Base-by-base conservation (phyloP, 352 stramenopile species). In the Globisporangium echinulatum region DNA sequence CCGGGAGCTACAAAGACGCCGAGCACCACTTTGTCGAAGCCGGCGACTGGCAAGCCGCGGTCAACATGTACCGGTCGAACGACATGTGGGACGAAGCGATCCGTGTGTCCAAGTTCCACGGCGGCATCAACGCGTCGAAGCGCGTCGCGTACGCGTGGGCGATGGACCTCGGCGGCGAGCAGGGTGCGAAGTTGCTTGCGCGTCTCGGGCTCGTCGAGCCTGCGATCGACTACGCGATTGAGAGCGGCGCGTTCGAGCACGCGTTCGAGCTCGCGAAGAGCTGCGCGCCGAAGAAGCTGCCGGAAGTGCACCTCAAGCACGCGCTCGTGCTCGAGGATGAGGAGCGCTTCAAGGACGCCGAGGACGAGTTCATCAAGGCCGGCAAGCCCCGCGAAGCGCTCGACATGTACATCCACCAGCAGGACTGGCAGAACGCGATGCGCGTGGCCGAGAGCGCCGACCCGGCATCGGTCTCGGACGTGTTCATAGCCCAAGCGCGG, bases 11-110 rank as follows among this genome's bases (percentile, higher is more conserved):
- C 66, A 94, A 91, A 48, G 78, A 96, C 52, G 94, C 94, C n/a
- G 92, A 98, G 63, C 85, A 97, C 60, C 90, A 98, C 67, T 98
- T 97, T 66, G 79, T 79, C 10, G 79, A 94, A 57, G 88, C 81
- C 40, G 88, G 84, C 10, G 92, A 98, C 60, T 98, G 90, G 92
- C 82, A 96, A 58, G 80, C 83, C 8, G 92, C 94, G 8, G 92
- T 98, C 51, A 97, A 96, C 63, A 98, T 98, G 94, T 98, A 96
- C 60, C 86, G 88, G 25, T 85, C 89, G 36, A 97, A 95, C 63
- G 90, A 97, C 54, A 90, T 96, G 82, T 98, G 91, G 91, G 91
- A 98, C 56, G 93, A 98, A 75, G 94, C 94, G 8, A 96, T 98
- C 44, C 84, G 94, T 52, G 91, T 98, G 5, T 93, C 94, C 51